These are phyloP conservation scores for Eucalyptus viminalis DNA, from an alignment of 345 rosid species.

Conservation along the genomic window DNA sequence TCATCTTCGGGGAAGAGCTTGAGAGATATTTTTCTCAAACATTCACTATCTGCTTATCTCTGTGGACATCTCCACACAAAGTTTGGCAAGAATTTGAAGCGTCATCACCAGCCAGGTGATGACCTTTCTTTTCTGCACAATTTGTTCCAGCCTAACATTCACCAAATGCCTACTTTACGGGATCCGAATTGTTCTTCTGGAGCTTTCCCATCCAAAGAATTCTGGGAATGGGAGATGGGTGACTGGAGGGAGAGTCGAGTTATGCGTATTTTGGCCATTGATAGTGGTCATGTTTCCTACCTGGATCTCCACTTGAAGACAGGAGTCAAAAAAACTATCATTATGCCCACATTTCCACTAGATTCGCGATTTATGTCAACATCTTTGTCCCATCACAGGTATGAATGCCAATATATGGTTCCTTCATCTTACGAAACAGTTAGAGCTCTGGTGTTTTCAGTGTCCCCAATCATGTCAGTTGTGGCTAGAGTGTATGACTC, in stretches of 20 bases:
- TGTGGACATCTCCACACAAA: conserved; percentile 87
- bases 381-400: conserved; percentile 32
- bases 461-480: conserved; percentile 45
- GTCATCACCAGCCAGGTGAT: conserved; percentile 44
- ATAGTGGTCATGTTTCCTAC: conserved; percentile 81
- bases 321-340: conserved; percentile 43
- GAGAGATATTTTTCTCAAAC: conserved; percentile 69
- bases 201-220: conserved; percentile 38
- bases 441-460: conserved; percentile 78
- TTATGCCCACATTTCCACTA: conserved; percentile 84
- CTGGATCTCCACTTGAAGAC: conserved; percentile 54
- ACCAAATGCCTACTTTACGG: conserved; percentile 20
- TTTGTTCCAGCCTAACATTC: conserved; percentile 66
- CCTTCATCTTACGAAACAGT: conserved; percentile 72
- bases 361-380: conserved; percentile 91
- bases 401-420: conserved; percentile 58
- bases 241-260: conserved; percentile 91
- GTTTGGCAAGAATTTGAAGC: conserved; percentile 86
- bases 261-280: conserved; percentile 78
- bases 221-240: conserved; percentile 99
- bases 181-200: conserved; percentile 48
- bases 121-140: conserved; percentile 18
- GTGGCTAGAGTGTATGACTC: conserved; percentile 74
- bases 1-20: conserved; percentile 52
- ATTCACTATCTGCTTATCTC: conserved; percentile 71